Conservation (phyloP, 1,284 basidiomycete genomes). For the Macrocybe sp. region DNA sequence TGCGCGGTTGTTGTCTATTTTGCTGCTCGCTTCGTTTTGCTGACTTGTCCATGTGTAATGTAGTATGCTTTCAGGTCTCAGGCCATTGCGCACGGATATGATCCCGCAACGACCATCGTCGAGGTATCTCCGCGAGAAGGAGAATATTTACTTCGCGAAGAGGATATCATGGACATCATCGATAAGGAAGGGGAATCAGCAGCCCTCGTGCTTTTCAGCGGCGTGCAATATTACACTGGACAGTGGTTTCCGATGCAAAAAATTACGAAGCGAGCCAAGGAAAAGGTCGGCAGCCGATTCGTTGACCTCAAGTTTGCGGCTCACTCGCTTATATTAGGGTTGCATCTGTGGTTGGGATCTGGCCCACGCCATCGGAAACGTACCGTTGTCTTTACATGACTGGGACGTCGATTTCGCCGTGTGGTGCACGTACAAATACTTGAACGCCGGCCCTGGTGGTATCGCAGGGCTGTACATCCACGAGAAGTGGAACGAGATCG, state of each 20-base stretch:
- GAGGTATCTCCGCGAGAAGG: conserved; percentile 77
- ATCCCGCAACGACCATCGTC: conserved; percentile 72
- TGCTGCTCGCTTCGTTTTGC: not conserved
- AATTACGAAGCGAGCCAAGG: conserved; percentile 83
- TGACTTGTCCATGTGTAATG: conserved; percentile 7
- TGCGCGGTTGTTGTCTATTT: conserved; percentile 29
- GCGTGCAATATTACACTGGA: conserved; percentile 97
- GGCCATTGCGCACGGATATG: conserved; percentile 74
- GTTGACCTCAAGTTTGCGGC: conserved; percentile 3
- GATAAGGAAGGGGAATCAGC: conserved; percentile 71
- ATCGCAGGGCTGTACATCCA: conserved; percentile 94
- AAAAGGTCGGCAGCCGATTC: conserved; percentile 44
- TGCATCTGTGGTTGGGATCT: conserved; percentile 95
- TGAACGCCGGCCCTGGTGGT: conserved; percentile 93
- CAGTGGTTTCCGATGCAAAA: conserved; percentile 87
- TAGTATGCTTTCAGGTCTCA: conserved; percentile 96
- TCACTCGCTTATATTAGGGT: conserved; percentile 46
- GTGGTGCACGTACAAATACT: conserved; percentile 98
- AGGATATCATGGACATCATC: conserved; percentile 83
- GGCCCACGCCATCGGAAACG: conserved; percentile 94
- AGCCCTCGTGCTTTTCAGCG: conserved; percentile 86
- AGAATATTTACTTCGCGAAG: conserved; percentile 84
- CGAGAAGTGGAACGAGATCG: conserved; percentile 66
- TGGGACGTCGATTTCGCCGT: conserved; percentile 97
- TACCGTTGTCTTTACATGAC: conserved; percentile 83